A percentile compares a stretch with the other conserved stretches of the same genome.
phyloP scores from a whole-genome alignment of 495 filamentous ascomycete genomes.

The Xylaria cubensis region DNA sequence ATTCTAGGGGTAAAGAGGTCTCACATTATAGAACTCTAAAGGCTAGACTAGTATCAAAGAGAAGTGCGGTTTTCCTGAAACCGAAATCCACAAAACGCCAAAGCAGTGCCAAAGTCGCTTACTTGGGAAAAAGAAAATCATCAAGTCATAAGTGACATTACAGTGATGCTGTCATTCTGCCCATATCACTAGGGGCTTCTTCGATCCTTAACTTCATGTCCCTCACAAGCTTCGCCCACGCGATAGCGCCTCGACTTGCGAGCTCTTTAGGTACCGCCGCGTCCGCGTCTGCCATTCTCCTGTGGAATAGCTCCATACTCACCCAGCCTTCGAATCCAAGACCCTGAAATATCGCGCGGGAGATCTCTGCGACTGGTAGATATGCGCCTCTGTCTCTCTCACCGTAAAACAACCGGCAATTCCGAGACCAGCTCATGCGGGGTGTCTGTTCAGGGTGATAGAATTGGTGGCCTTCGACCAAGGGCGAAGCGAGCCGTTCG shows the following conservation, averaged over 20 bases:
- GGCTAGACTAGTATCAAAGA: not conserved
- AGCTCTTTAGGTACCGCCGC: conserved; percentile 64
- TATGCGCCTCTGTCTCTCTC: conserved; percentile 75
- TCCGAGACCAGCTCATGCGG: conserved; percentile 83
- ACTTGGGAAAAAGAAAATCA: not conserved
- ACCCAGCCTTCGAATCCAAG: conserved; percentile 78
- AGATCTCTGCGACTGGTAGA: conserved; percentile 69
- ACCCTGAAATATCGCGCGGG: conserved; percentile 65
- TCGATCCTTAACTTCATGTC: conserved; percentile 61
- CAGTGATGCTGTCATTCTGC: conserved; percentile 21
- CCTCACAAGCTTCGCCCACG: conserved; percentile 66
- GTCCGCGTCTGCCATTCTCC: conserved; percentile 62
- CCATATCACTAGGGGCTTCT: conserved; percentile 1
- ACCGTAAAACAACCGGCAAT: conserved; percentile 77
- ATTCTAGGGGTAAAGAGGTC: not conserved
- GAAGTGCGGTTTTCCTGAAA: not conserved
- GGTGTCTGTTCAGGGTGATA: conserved; percentile 66
- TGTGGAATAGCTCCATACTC: conserved; percentile 79
- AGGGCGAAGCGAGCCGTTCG: conserved; percentile 64
- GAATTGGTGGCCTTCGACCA: conserved; percentile 68
- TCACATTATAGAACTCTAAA: not conserved
- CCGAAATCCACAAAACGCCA: conserved; percentile 5
- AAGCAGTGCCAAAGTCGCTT: not conserved
- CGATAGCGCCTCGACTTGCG: conserved; percentile 66
- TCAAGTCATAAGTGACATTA: not conserved